phyloP scores from a whole-genome alignment of 192 early-diverging fungal genomes.

The Phycomyces nitens region DNA sequence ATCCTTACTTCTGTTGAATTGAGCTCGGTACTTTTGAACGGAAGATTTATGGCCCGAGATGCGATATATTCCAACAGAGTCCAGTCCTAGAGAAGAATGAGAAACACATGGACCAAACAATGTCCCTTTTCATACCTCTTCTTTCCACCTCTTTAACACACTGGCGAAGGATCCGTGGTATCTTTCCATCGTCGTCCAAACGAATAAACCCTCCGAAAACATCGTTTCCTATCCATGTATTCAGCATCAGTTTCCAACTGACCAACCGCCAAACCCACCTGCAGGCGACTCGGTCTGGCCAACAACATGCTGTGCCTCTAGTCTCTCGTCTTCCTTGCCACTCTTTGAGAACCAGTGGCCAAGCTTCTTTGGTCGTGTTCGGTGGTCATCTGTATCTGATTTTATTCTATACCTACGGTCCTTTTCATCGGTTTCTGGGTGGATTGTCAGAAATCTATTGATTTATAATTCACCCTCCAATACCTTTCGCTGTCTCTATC shows the following conservation, averaged over 20 bases:
- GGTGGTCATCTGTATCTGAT: neutral
- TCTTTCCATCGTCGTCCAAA: slow-evolving; percentile 36
- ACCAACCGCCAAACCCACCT: neutral
- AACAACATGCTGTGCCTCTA: neutral
- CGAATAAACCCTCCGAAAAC: slow-evolving; percentile 36
- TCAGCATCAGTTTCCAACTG: neutral
- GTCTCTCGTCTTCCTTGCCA: neutral
- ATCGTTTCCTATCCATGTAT: slow-evolving; percentile 10
- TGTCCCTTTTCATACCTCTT: slow-evolving; percentile 32
- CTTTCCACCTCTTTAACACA: slow-evolving; percentile 71
- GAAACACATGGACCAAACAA: neutral
- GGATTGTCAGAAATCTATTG: too few species aligned
- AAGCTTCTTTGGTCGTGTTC: neutral
- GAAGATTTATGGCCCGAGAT: slow-evolving; percentile 63
- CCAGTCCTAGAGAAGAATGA: slow-evolving; percentile 40
- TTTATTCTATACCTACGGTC: neutral
- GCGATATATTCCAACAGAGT: slow-evolving; percentile 73
- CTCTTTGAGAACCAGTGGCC: slow-evolving; percentile 16
- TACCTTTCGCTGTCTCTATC: neutral
- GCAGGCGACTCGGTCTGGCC: slow-evolving; percentile 5
- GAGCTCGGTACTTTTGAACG: slow-evolving; percentile 57
- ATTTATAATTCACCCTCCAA: too few species aligned
- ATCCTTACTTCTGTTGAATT: slow-evolving; percentile 54
- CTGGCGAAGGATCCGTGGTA: slow-evolving; percentile 62
- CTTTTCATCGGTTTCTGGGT: neutral